Evolutionary conservation across 306 rosid genomes (phyloP), one percentile per base, ranked within the genome.

Genomic region (Sophora flavescens): DNA sequence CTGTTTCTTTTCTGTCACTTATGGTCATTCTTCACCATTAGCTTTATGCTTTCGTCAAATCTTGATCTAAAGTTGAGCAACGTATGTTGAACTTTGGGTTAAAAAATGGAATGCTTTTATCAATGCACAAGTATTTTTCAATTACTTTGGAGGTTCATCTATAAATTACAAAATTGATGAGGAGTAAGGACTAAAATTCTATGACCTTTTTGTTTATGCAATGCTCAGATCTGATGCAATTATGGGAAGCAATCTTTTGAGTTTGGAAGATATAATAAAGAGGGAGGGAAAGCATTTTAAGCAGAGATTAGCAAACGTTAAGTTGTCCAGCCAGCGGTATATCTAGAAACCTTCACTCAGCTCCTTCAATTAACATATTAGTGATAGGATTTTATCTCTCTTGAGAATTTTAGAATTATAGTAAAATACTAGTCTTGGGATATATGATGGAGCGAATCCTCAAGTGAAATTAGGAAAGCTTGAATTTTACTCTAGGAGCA

Each of bases 241-340:
- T 76, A 18, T 62, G 60, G 16, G 30, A 53, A 69, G 47, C 68
- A 33, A 61, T 62, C 62, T 38, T 72, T 75, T 81, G 67, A 80
- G 33, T 41, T 47, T n/a, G 11, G 38, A 67, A 65, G 70, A 73
- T 62, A 56, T 12, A 57, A 32, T 26, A 69, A 78, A 53, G 63
- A 61, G 35, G 63, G 70, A 68, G 18, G 51, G 71, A 52, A 75
- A 62, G 61, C 61, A 62, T 26, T 81, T 60, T 60, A 41, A 51
- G 53, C 42, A 14, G 28, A 75, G 41, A 47, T n/a, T 52, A 64
- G 75, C 64, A 11, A 80, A 51, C 36, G 17, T 72, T 80, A 35
- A 79, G 45, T 47, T 52, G 30, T 54, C 22, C 28, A 41, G 50
- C 64, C 10, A 30, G 33, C 6, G 30, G 67, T 54, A 63, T 63